Evolutionary conservation across 1,284 basidiomycete species (phyloP).

Genomic region (Xerocomus nothofagi): DNA sequence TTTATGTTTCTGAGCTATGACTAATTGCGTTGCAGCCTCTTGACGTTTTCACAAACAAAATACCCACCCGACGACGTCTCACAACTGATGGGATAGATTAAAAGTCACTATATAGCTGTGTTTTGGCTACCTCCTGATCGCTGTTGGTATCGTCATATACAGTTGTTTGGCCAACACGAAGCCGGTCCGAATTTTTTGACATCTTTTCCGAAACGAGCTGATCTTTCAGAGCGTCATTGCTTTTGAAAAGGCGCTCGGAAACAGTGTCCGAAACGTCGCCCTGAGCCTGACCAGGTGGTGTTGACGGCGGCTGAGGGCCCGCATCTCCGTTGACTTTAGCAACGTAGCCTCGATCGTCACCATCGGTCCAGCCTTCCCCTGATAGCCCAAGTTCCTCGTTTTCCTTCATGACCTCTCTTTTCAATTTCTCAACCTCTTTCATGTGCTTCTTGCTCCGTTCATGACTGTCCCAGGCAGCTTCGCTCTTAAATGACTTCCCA

Average conservation of each 20-base stretch:
- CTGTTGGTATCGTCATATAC: conserved; percentile 9
- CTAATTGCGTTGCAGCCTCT: conserved; percentile 51
- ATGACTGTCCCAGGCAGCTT: conserved; percentile 95
- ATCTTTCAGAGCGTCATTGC: neutral
- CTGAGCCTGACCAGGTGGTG: conserved; percentile 23
- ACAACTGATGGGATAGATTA: conserved; percentile 81
- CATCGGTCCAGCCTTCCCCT: conserved; percentile 30
- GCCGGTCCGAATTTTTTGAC: conserved; percentile 2
- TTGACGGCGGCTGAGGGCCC: conserved; percentile 10
- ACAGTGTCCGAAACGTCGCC: conserved; percentile 16
- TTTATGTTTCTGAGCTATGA: neutral
- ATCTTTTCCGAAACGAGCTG: conserved; percentile 2
- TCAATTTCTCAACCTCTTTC: conserved; percentile 79
- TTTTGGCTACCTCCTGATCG: neutral
- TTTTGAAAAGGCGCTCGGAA: neutral
- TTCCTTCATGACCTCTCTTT: conserved; percentile 75
- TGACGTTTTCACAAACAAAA: conserved; percentile 94
- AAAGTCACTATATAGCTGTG: neutral
- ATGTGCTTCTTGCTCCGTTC: conserved; percentile 96
- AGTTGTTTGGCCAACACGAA: neutral
- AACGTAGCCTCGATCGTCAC: conserved; percentile 14
- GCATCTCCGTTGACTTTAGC: conserved; percentile 19
- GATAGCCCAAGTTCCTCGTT: conserved; percentile 60
- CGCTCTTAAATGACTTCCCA: conserved; percentile 86
- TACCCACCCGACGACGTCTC: conserved; percentile 90